Conservation (phyloP, 345 rosid species). For the Gossypium turneri region DNA sequence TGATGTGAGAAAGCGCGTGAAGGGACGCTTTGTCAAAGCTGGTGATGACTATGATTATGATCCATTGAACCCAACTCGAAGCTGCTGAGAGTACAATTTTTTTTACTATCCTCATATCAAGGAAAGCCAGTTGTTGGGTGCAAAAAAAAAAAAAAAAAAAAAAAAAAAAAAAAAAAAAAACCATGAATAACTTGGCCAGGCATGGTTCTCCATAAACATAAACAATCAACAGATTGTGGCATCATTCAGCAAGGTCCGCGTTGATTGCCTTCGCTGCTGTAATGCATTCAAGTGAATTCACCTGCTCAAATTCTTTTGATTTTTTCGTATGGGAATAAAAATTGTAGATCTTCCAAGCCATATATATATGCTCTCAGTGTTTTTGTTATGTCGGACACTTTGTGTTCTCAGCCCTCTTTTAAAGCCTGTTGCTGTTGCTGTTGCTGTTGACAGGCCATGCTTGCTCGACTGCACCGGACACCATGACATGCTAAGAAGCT, state of each 20-base stretch:
- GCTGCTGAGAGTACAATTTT: slow-evolving; percentile 54
- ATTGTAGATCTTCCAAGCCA: slow-evolving; percentile 9
- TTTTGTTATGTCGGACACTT: background rate
- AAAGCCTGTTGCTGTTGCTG: background rate
- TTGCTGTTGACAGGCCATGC: background rate
- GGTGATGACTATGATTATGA: slow-evolving; percentile 96
- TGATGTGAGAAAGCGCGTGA: slow-evolving; percentile 90
- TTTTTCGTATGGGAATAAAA: slow-evolving; percentile 14
- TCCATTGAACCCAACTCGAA: slow-evolving; percentile 74
- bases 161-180: background rate
- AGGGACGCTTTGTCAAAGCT: slow-evolving; percentile 93
- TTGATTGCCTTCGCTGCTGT: slow-evolving; percentile 7
- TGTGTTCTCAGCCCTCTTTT: background rate
- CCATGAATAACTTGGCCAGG: slow-evolving; percentile 24
- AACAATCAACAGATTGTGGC: slow-evolving; percentile 13
- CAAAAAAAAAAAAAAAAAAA: slow-evolving; percentile 1
- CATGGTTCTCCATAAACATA: slow-evolving; percentile 17
- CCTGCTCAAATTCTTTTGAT: slow-evolving; percentile 10
- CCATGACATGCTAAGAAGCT: slow-evolving; percentile 6
- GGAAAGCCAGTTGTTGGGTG: slow-evolving; percentile 24
- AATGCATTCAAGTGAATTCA: background rate
- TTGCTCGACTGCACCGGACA: background rate
- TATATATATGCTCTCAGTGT: slow-evolving; percentile 13
- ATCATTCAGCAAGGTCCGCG: slow-evolving; percentile 11
- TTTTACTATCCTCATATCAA: slow-evolving; percentile 24